phyloP scores from a whole-genome alignment of 208 protist species.

The Crithidia expoeki region DNA sequence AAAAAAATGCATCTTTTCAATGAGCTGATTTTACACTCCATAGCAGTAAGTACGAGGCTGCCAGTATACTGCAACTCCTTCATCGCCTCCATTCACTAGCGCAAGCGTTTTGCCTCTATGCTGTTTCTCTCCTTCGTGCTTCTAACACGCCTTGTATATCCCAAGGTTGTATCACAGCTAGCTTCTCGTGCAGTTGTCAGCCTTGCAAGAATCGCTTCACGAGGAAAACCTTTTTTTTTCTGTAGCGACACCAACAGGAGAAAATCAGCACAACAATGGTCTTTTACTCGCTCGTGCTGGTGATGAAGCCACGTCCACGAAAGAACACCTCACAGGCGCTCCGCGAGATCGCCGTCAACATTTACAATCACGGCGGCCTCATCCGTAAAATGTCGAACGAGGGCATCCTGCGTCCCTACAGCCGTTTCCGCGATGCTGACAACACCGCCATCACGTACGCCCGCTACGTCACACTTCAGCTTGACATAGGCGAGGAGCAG shows the following conservation, averaged over 20 bases:
- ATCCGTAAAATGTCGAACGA: slow-evolving; percentile 88
- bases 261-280: slow-evolving; percentile 60
- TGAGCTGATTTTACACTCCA: too few relatives aligned
- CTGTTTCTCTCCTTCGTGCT: too few relatives aligned
- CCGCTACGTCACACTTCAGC: slow-evolving; percentile 83
- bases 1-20: too few relatives aligned
- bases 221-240: background rate
- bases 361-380: slow-evolving; percentile 82
- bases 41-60: too few relatives aligned
- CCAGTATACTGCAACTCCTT: too few relatives aligned
- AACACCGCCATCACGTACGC: slow-evolving; percentile 81
- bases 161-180: too few relatives aligned
- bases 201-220: too few relatives aligned
- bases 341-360: slow-evolving; percentile 69
- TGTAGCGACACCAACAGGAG: background rate
- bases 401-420: slow-evolving; percentile 89
- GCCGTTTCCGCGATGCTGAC: slow-evolving; percentile 79
- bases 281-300: slow-evolving; percentile 86
- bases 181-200: too few relatives aligned
- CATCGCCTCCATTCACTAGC: too few relatives aligned
- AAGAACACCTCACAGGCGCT: slow-evolving; percentile 77
- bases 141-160: too few relatives aligned
- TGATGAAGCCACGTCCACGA: slow-evolving; percentile 83
- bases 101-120: too few relatives aligned
- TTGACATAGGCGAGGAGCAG: slow-evolving; percentile 87